phyloP scores from a whole-genome alignment of 225 moss, liverwort and hornwort genomes.

The Bryoerythrophyllum caledonicum region DNA sequence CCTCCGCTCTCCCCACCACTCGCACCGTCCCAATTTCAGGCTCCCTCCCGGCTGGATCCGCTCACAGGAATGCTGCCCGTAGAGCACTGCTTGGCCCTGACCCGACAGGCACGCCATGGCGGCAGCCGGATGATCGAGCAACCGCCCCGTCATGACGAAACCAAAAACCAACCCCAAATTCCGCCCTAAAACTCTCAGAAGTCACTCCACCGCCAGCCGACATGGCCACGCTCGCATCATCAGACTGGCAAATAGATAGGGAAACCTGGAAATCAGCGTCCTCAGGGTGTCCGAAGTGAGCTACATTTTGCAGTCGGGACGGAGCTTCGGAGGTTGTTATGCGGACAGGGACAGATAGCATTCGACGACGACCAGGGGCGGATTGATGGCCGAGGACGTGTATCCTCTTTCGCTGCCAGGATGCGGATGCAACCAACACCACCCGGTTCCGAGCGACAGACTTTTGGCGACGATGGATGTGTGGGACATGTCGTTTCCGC shows the following conservation, averaged over 20 bases:
- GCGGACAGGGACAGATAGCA: background rate
- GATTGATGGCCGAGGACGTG: background rate
- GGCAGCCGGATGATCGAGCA: constrained; percentile 9
- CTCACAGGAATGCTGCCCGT: constrained; percentile 25
- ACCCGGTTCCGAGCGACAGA: background rate
- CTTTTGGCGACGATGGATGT: background rate
- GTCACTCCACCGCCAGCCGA: background rate
- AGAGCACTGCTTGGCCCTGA: constrained; percentile 22
- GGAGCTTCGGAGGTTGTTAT: background rate
- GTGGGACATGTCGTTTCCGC: background rate
- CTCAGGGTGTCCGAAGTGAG: background rate
- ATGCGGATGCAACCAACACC: background rate
- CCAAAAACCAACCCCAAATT: background rate
- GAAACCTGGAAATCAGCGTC: background rate
- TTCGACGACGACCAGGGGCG: too few relatives aligned
- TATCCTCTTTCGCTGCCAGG: background rate
- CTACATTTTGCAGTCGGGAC: background rate
- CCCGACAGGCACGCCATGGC: constrained; percentile 22
- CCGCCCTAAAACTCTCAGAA: background rate
- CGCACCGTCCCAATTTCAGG: background rate
- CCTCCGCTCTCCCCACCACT: constrained; percentile 29
- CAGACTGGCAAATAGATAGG: background rate
- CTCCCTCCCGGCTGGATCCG: constrained; percentile 13
- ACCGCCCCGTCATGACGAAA: constrained; percentile 1
- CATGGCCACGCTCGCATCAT: constrained; percentile 1